phyloP scores from a whole-genome alignment of 73 alveolate genomes.

The Paramecium sexaurelia region DNA sequence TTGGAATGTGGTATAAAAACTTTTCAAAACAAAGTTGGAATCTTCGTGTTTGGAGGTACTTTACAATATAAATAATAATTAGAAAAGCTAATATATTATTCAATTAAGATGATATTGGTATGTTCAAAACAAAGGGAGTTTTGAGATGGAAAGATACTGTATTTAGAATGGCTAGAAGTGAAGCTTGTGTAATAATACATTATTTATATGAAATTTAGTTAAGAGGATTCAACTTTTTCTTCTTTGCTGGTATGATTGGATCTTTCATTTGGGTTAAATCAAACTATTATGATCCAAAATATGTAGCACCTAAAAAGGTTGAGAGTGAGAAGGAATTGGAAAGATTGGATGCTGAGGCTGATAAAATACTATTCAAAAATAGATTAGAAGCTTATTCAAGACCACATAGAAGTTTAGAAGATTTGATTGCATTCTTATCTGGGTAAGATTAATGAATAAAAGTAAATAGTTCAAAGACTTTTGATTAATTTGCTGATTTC shows the following conservation, averaged over 20 bases:
- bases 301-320: constrained; percentile 26
- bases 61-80: background rate
- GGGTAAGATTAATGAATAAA: background rate
- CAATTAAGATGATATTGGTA: constrained; percentile 58
- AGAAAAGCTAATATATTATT: constrained; percentile 44
- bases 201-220: background rate
- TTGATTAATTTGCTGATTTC: constrained; percentile 49
- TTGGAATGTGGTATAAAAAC: constrained; percentile 56
- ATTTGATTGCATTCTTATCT: constrained; percentile 27
- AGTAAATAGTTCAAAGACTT: constrained; percentile 22
- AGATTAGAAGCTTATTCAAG: constrained; percentile 39
- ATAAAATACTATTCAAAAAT: constrained; percentile 29
- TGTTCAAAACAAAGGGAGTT: constrained; percentile 52
- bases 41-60: constrained; percentile 67
- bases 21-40: constrained; percentile 68
- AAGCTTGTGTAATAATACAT: background rate
- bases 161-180: constrained; percentile 53
- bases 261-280: constrained; percentile 34
- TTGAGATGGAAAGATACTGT: constrained; percentile 61
- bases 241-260: constrained; percentile 43
- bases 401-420: constrained; percentile 57
- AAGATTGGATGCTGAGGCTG: constrained; percentile 60
- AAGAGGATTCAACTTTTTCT: constrained; percentile 46
- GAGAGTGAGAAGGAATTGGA: constrained; percentile 34
- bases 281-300: constrained; percentile 54